A percentile compares a stretch with the other conserved stretches of the same genome.
phyloP scores from a whole-genome alignment of 2,329 filamentous ascomycete genomes.

The Colletotrichum sp. region DNA sequence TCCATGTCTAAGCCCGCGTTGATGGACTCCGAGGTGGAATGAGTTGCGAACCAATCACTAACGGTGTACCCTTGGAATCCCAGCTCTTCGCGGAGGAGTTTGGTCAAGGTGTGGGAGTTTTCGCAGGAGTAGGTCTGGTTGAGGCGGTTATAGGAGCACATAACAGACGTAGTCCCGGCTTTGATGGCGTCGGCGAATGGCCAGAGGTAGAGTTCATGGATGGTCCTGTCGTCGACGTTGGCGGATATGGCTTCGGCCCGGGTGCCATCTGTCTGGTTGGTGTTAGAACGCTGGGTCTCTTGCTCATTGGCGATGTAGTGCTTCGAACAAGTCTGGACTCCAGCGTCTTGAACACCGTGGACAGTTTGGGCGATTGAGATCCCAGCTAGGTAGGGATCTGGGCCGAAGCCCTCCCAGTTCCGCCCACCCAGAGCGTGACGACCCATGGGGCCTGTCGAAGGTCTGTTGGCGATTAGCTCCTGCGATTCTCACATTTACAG shows the following conservation, averaged over 20 bases:
- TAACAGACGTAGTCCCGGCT: conserved; percentile 29
- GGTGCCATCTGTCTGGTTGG: conserved; percentile 60
- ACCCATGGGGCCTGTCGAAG: conserved; percentile 64
- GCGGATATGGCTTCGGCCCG: conserved; percentile 27
- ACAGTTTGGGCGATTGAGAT: conserved; percentile 69
- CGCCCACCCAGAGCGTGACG: conserved; percentile 67
- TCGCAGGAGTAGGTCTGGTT: conserved; percentile 54
- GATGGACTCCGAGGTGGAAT: conserved; percentile 40
- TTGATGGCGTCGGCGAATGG: conserved; percentile 30
- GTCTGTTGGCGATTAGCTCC: conserved; percentile 52
- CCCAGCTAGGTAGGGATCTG: conserved; percentile 73
- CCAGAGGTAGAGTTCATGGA: conserved; percentile 36
- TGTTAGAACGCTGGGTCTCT: conserved; percentile 50
- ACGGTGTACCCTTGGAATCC: conserved; percentile 54
- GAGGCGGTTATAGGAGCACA: conserved; percentile 37
- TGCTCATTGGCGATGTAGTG: conserved; percentile 35
- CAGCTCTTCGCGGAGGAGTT: conserved; percentile 53
- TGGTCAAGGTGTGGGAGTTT: conserved; percentile 48
- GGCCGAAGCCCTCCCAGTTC: conserved; percentile 63
- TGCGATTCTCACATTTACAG: neutral
- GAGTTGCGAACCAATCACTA: conserved; percentile 47
- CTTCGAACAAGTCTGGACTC: conserved; percentile 70
- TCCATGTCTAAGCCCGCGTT: conserved; percentile 48
- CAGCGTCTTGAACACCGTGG: conserved; percentile 71
- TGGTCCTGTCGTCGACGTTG: conserved; percentile 28